Base-by-base conservation (phyloP, 208 protist genomes). In the Leptomonas pyrrhocoris region DNA sequence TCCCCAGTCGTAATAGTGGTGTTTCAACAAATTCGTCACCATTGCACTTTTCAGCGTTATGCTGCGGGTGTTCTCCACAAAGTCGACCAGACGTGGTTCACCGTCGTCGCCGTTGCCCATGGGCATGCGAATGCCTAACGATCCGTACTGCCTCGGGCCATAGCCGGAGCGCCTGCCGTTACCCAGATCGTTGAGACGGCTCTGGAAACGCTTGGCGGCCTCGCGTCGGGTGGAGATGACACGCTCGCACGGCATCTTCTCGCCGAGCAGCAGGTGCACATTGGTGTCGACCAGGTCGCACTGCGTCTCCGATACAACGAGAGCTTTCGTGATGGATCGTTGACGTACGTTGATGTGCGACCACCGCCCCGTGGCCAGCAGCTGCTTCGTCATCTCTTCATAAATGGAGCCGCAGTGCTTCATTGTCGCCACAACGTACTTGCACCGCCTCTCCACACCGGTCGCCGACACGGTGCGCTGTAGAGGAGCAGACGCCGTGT, bases 1-100 rank as follows among this genome's bases (percentile, higher is more conserved):
- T 18, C 80, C 46, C 85, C 87, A 93, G 57, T 81, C 76, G 49
- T 85, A 49, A 19, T 79, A 62, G 64, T 92, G 77, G 70, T 93
- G 73, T n/a, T 72, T 69, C 36, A 90, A 79, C 43, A 95, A 59
- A 15, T 86, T 89, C n/a, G 78, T 64, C 62, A 95, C 89, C 89
- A 95, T 95, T 23, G 74, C 77, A 48, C 83, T 84, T 46, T 93
- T 95, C 27, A 95, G 73, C 8, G 89, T 95, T 49, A 95, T 86
- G 46, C 74, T 85, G 25, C 86, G 81, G 27, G 82, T 84, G 46
- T 78, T 86, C 60, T 92, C 84, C 3, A 94, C 77, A 76, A 81
- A 92, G 60, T 92, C 82, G 11, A 92, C 76, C 46, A 94, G 64
- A 54, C 85, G 79, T 16, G 48, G 49, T 64, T 84, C 57, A 15